Percentiles rank a stretch among this genome's conserved stretches.
Conservation (phyloP, 2,329 filamentous ascomycete genomes). For the Hypoxylon sp. region DNA sequence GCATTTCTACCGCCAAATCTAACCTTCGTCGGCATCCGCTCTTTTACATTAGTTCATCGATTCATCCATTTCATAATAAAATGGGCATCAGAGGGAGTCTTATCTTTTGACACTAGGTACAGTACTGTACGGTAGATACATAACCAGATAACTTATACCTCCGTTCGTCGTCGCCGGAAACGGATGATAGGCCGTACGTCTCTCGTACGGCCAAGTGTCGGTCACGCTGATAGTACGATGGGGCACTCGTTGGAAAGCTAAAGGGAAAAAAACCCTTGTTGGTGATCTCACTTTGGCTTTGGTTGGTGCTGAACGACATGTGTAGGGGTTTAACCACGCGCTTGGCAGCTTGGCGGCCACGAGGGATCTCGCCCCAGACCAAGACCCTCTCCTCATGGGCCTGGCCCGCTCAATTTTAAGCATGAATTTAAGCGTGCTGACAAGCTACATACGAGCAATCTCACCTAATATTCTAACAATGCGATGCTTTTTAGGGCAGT, state of each 20-base stretch:
- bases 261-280: slow-evolving; percentile 16
- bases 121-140: too few species aligned
- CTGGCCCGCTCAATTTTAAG: slow-evolving; percentile 42
- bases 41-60: too few species aligned
- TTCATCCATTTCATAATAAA: too few species aligned
- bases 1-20: too few species aligned
- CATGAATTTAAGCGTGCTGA: slow-evolving; percentile 46
- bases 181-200: too few species aligned
- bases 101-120: too few species aligned
- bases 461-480: slow-evolving; percentile 12
- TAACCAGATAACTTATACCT: slow-evolving; percentile 1
- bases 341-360: slow-evolving; percentile 44
- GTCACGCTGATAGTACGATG: slow-evolving; percentile 14
- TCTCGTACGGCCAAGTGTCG: slow-evolving; percentile 24
- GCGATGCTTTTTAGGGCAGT: slow-evolving; percentile 7
- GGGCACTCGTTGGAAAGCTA: slow-evolving; percentile 19
- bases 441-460: slow-evolving; percentile 5
- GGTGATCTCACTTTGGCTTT: slow-evolving; percentile 19
- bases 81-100: too few species aligned
- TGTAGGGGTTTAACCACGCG: slow-evolving; percentile 17
- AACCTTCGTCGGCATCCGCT: too few species aligned
- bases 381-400: slow-evolving; percentile 29
- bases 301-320: slow-evolving; percentile 19
- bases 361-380: slow-evolving; percentile 41
- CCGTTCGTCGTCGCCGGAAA: too few species aligned